Evolutionary conservation across 2,329 filamentous ascomycete genomes (phyloP), one percentile per base, ranked within the genome.

Genomic region (Penicillium oxalicum): DNA sequence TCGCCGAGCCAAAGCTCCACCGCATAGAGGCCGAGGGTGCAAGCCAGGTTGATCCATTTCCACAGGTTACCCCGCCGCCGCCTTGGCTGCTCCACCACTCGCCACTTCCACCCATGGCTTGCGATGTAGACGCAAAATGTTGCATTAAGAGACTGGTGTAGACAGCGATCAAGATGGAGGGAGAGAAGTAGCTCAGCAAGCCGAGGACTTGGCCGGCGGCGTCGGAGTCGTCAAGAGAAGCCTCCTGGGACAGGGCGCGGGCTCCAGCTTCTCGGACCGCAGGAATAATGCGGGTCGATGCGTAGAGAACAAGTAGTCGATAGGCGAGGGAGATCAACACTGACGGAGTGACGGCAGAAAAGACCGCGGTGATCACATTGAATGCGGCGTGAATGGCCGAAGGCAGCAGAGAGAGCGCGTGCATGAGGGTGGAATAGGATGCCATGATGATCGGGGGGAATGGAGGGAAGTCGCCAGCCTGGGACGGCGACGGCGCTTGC

Each of bases 391-490:
- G 87, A 4, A 94, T 83, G 27, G 87, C 90, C 3, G 81, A 85
- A 2, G 89, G 91, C n/a, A 95, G 76, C 4, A 84, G 86, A 48
- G 88, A 87, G 34, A 97, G 75, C 40, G 91, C 81, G 59, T 94
- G 88, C 40, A 96, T 76, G 38, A 97, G 75, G 0, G 91, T 96
- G 26, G 90, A 91, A 70, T 96, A 97, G 5, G 91, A 96, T 4
- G 91, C 93, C 91, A 97, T 97, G 68, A 98, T 91, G 56, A 97
- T 90, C 0, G 93, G 93, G 11, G 93, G 93, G 38, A 98, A 77
- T n/a, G 93, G 93, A 35, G 93, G 93, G 53, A 97, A 93, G 26
- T 95, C 91, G 51, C 73, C 65, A 5, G 69, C 63, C 50, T 94
- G 86, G 11, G 80, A 65, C 11, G 78, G 72, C 12, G 73, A 71